These are phyloP conservation scores for Colletotrichum zoysiae DNA, from an alignment of 2,329 filamentous ascomycete species.

Conservation along the genomic window DNA sequence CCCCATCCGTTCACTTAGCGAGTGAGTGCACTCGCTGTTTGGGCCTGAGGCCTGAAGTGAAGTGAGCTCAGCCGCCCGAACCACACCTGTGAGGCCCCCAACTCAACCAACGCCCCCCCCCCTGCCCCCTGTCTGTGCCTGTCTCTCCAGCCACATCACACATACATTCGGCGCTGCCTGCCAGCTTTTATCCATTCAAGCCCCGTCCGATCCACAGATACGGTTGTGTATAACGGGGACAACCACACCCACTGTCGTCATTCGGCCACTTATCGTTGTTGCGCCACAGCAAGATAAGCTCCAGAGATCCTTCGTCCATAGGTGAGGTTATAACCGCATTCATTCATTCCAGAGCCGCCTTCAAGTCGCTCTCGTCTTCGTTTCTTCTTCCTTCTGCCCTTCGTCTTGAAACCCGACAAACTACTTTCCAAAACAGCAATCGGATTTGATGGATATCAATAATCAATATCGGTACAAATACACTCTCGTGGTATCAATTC, in stretches of 20 bases:
- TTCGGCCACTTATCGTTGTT: not conserved
- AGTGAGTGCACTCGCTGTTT: slow-evolving; percentile 36
- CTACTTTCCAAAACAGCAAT: not conserved
- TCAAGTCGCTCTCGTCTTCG: not conserved
- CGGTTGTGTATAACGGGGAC: not conserved
- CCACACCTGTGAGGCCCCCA: slow-evolving; percentile 6
- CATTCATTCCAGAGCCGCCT: not conserved
- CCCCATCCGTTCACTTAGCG: slow-evolving; percentile 33
- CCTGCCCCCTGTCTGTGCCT: not conserved
- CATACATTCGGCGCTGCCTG: no score
- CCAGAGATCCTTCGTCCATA: not conserved
- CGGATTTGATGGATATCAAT: slow-evolving; percentile 37
- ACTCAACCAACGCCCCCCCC: not conserved
- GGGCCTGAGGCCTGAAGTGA: slow-evolving; percentile 35
- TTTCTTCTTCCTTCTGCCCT: not conserved
- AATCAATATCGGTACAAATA: slow-evolving; percentile 12
- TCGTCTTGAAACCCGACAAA: not conserved
- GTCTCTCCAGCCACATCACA: slow-evolving; percentile 11
- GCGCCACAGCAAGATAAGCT: slow-evolving; percentile 9
- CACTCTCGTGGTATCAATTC: slow-evolving; percentile 34
- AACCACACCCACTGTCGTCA: slow-evolving; percentile 20
- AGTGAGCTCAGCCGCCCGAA: slow-evolving; percentile 22
- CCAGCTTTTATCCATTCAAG: no score
- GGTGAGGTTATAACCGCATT: not conserved
- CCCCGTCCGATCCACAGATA: no score